Percentiles rank a stretch among this genome's conserved stretches.
These are phyloP conservation scores for Bruguiera hainesii DNA, from an alignment of 441 rosid genomes.

Conservation along the genomic window DNA sequence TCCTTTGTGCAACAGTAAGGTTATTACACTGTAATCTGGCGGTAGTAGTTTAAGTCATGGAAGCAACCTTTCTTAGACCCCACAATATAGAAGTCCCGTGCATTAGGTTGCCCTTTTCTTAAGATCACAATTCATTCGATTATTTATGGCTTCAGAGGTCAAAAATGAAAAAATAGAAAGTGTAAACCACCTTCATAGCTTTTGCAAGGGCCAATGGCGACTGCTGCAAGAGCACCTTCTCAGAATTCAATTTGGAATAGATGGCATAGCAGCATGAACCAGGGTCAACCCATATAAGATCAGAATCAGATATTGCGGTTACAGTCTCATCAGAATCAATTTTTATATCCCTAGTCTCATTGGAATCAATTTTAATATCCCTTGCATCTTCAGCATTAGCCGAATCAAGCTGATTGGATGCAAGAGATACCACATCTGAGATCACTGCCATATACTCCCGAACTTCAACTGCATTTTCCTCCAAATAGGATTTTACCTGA, in stretches of 20 bases:
- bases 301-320: constrained; percentile 19
- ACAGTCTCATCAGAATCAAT: constrained; percentile 16
- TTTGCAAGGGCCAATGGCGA: constrained; percentile 93
- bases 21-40: no score
- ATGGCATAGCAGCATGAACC: constrained; percentile 86
- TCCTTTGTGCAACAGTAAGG: no score
- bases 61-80: no score
- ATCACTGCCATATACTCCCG: constrained; percentile 61
- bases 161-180: background rate
- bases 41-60: no score
- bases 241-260: constrained; percentile 70
- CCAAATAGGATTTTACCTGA: constrained; percentile 53
- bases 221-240: constrained; percentile 64
- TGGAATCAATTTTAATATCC: constrained; percentile 20
- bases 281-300: constrained; percentile 80
- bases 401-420: constrained; percentile 48
- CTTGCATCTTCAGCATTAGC: constrained; percentile 16
- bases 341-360: constrained; percentile 23
- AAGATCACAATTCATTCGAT: background rate
- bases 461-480: constrained; percentile 60
- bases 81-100: no score
- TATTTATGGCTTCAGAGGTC: constrained; percentile 3
- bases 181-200: constrained; percentile 73
- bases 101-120: background rate
- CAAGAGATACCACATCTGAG: constrained; percentile 70